A percentile compares a stretch with the other conserved stretches of the same genome.
phyloP scores from a whole-genome alignment of 2,329 filamentous ascomycete genomes.

The Ascochyta koolunga region DNA sequence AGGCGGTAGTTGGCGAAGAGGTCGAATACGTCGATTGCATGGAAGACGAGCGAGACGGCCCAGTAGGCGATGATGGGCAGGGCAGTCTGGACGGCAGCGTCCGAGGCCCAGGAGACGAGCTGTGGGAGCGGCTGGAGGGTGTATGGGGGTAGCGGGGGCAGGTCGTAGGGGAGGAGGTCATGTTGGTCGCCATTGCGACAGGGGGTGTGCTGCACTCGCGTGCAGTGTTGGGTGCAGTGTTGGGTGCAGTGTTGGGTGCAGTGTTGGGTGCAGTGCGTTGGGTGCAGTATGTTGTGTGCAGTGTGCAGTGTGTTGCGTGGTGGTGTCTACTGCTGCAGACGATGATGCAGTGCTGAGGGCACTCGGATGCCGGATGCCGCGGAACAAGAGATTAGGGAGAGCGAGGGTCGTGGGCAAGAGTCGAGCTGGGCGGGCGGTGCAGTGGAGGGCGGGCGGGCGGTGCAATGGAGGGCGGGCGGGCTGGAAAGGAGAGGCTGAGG shows the following conservation, averaged over 20 bases:
- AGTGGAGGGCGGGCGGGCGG: constrained; percentile 2
- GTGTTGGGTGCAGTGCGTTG: too few relatives aligned
- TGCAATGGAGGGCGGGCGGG: constrained; percentile 1
- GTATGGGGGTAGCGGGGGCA: constrained; percentile 88
- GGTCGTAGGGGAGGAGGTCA: constrained; percentile 56
- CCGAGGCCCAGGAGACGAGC: constrained; percentile 77
- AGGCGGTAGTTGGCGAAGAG: constrained; percentile 89
- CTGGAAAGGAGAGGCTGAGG: constrained; percentile 42
- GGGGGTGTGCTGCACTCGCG: not conserved
- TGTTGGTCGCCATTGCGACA: constrained; percentile 48
- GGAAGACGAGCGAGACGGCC: constrained; percentile 83
- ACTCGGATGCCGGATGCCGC: constrained; percentile 38
- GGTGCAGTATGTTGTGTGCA: too few relatives aligned
- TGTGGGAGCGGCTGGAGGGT: constrained; percentile 71
- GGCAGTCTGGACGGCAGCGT: constrained; percentile 78
- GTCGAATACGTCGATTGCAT: constrained; percentile 83
- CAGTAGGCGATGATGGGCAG: constrained; percentile 87
- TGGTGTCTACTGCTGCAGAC: constrained; percentile 7
- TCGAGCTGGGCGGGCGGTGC: constrained; percentile 3
- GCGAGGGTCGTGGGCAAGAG: constrained; percentile 19
- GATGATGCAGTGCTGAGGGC: constrained; percentile 1
- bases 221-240: too few relatives aligned
- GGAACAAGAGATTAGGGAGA: constrained; percentile 36
- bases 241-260: too few relatives aligned
- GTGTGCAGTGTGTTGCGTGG: too few relatives aligned